Percentiles rank a stretch among this genome's conserved stretches.
Evolutionary conservation across 768 basidiomycete species (phyloP).

Genomic region (Russula olivacea): DNA sequence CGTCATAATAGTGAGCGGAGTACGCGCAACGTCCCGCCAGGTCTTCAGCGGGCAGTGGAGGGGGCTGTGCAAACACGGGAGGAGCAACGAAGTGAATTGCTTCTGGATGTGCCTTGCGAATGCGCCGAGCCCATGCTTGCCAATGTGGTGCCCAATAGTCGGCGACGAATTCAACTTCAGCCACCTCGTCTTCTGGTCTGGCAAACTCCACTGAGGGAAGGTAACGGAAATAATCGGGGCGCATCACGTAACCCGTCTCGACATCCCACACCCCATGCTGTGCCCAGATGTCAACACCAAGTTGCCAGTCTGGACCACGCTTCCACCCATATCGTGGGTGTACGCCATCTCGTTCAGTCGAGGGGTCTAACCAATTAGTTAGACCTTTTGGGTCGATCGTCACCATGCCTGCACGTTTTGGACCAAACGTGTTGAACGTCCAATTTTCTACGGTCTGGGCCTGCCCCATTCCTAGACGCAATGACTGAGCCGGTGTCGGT

Average conservation of each 20-base stretch:
- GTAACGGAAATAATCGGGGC: slow-evolving; percentile 69
- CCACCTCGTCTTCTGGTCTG: slow-evolving; percentile 30
- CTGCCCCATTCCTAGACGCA: slow-evolving; percentile 85
- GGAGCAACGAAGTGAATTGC: slow-evolving; percentile 89
- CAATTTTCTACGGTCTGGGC: slow-evolving; percentile 77
- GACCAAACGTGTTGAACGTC: slow-evolving; percentile 75
- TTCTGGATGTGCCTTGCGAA: slow-evolving; percentile 66
- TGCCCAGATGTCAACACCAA: slow-evolving; percentile 84
- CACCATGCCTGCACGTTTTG: slow-evolving; percentile 62
- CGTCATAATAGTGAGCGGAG: slow-evolving; percentile 91
- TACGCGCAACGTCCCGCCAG: slow-evolving; percentile 64
- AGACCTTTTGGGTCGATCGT: slow-evolving; percentile 80
- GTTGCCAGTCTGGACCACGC: slow-evolving; percentile 60
- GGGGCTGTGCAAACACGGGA: slow-evolving; percentile 82
- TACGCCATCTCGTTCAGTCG: slow-evolving; percentile 44
- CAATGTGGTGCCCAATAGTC: slow-evolving; percentile 81
- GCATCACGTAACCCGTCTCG: slow-evolving; percentile 56
- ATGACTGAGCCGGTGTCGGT: slow-evolving; percentile 78
- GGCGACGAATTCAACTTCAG: slow-evolving; percentile 56
- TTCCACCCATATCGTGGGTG: slow-evolving; percentile 80
- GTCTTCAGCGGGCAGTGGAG: slow-evolving; percentile 48
- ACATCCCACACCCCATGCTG: slow-evolving; percentile 86
- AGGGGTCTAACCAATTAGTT: slow-evolving; percentile 69
- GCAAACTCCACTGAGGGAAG: slow-evolving; percentile 31
- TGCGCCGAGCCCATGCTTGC: slow-evolving; percentile 46